These are phyloP conservation scores for Cladosporium sp. DNA, from an alignment of 2,329 filamentous ascomycete species.

Conservation along the genomic window DNA sequence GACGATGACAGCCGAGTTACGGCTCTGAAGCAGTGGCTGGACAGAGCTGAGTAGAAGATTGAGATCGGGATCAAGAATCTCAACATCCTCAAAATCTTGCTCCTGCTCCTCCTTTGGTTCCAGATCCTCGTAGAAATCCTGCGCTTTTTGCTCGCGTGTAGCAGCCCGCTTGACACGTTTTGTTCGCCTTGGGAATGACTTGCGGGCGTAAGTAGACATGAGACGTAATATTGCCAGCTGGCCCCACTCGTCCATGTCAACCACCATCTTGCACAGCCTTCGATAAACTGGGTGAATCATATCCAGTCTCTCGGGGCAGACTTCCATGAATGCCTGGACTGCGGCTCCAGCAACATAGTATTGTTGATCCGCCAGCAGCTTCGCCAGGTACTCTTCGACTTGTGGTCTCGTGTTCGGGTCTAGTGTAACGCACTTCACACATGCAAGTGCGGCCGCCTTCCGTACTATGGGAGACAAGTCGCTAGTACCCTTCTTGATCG, in stretches of 20 bases:
- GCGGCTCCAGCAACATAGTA: constrained; percentile 96
- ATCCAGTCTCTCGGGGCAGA: constrained; percentile 84
- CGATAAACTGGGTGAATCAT: constrained; percentile 89
- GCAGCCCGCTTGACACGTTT: constrained; percentile 52
- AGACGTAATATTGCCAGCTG: constrained; percentile 79
- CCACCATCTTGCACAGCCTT: constrained; percentile 77
- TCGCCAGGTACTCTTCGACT: constrained; percentile 74
- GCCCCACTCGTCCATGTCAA: constrained; percentile 99
- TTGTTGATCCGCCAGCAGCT: constrained; percentile 80
- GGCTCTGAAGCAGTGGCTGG: constrained; percentile 80
- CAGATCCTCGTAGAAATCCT: constrained; percentile 74
- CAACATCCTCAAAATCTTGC: constrained; percentile 52
- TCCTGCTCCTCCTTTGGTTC: constrained; percentile 44
- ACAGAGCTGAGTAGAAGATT: constrained; percentile 75
- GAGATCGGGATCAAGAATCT: constrained; percentile 73
- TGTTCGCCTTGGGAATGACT: constrained; percentile 74
- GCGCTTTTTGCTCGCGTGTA: constrained; percentile 38
- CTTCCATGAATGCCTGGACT: constrained; percentile 79
- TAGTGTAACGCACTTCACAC: constrained; percentile 91
- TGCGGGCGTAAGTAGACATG: constrained; percentile 78
- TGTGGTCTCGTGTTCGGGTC: constrained; percentile 83
- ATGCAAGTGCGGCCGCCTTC: constrained; percentile 86
- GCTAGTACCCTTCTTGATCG: constrained; percentile 86
- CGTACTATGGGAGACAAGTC: constrained; percentile 95
- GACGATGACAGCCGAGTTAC: constrained; percentile 88